A percentile compares a stretch with the other conserved stretches of the same genome.
Evolutionary conservation across 768 basidiomycete species (phyloP).

Genomic region (Dioszegia crocea): DNA sequence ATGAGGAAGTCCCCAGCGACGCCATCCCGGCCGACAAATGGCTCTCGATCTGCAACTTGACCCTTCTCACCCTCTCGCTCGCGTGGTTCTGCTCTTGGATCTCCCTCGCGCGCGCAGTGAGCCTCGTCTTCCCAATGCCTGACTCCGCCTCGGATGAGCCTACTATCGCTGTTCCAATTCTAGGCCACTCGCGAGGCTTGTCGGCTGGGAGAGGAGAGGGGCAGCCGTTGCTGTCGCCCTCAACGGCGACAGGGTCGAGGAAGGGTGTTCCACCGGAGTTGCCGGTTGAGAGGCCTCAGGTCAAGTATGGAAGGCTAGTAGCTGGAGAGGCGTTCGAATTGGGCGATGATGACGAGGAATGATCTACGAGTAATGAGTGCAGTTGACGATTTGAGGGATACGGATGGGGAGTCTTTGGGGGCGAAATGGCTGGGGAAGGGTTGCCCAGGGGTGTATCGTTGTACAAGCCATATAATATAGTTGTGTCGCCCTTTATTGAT

Average conservation of each 20-base stretch:
- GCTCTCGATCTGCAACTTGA: slow-evolving; percentile 19
- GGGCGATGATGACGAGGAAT: slow-evolving; percentile 30
- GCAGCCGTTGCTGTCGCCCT: not conserved
- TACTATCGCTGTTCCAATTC: not conserved
- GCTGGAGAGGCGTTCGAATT: slow-evolving; percentile 43
- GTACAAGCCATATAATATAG: not conserved
- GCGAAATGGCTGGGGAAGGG: too few species aligned
- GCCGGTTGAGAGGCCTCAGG: slow-evolving; percentile 17
- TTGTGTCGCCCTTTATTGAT: too few species aligned
- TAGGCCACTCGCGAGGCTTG: not conserved
- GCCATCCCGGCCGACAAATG: not conserved
- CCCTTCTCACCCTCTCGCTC: slow-evolving; percentile 19
- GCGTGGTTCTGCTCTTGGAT: slow-evolving; percentile 36
- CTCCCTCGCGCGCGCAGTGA: slow-evolving; percentile 26
- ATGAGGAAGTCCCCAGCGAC: not conserved
- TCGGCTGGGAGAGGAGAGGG: slow-evolving; percentile 9
- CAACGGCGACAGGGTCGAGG: not conserved
- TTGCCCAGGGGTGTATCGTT: not conserved
- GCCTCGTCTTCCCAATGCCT: slow-evolving; percentile 36
- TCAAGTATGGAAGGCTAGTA: slow-evolving; percentile 34
- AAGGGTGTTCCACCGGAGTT: not conserved
- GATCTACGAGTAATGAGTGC: too few species aligned
- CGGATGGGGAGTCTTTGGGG: too few species aligned
- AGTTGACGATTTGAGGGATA: too few species aligned
- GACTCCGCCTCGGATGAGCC: slow-evolving; percentile 5